Percentiles rank a stretch among this genome's conserved stretches.
These are phyloP conservation scores for Polyrhizophydium stewartii DNA, from an alignment of 371 early-diverging fungal genomes.

Conservation along the genomic window DNA sequence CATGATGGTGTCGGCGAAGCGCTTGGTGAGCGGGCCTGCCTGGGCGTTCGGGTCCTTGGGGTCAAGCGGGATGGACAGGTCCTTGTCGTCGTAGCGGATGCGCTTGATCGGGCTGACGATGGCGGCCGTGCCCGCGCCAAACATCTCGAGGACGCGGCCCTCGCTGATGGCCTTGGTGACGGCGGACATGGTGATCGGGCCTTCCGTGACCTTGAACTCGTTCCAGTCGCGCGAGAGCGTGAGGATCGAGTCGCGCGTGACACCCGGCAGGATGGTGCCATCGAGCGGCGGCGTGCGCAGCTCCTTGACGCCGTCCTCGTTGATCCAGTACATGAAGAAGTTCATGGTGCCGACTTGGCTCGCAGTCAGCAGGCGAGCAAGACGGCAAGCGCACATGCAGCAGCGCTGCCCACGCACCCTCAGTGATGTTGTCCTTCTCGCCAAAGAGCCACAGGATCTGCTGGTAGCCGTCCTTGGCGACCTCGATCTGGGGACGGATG, in stretches of 20 bases:
- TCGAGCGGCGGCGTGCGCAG: slow-evolving; percentile 91
- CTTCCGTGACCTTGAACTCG: slow-evolving; percentile 88
- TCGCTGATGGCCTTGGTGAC: slow-evolving; percentile 69
- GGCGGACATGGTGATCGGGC: slow-evolving; percentile 79
- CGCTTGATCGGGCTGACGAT: slow-evolving; percentile 90
- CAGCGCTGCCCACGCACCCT: slow-evolving; percentile 30
- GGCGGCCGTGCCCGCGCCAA: slow-evolving; percentile 96
- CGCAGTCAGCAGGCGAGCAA: not conserved
- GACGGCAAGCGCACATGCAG: not conserved
- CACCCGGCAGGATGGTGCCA: slow-evolving; percentile 95
- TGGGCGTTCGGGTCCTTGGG: slow-evolving; percentile 71
- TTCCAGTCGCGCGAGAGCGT: slow-evolving; percentile 75
- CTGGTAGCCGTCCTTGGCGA: slow-evolving; percentile 78
- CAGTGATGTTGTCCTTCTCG: slow-evolving; percentile 77
- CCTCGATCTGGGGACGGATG: slow-evolving; percentile 84
- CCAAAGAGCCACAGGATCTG: slow-evolving; percentile 96
- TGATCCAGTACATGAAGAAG: slow-evolving; percentile 85
- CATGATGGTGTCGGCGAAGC: slow-evolving; percentile 82
- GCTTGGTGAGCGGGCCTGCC: slow-evolving; percentile 87
- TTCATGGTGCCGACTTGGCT: slow-evolving; percentile 90
- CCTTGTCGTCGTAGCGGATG: slow-evolving; percentile 61
- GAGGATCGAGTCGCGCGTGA: slow-evolving; percentile 94
- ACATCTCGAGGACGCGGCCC: slow-evolving; percentile 72
- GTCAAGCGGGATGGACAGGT: slow-evolving; percentile 83
- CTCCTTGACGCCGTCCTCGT: slow-evolving; percentile 71